Percentiles rank a stretch among this genome's conserved stretches.
phyloP scores from a whole-genome alignment of 306 rosid genomes.

The Begonia fuchsioides region DNA sequence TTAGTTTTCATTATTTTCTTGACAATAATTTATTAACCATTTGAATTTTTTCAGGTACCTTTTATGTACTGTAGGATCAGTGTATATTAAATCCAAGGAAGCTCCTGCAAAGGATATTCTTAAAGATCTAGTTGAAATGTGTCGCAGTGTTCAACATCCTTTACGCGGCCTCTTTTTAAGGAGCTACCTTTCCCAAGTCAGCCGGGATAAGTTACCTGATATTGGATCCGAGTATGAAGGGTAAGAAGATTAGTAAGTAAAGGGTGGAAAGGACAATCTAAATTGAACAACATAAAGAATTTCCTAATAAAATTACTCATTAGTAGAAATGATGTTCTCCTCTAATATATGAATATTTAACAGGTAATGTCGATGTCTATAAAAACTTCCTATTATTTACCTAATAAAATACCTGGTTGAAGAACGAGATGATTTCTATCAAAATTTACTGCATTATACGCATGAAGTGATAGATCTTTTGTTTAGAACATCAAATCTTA shows the following conservation, averaged over 20 bases:
- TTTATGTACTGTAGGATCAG: constrained; percentile 50
- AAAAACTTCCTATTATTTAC: background rate
- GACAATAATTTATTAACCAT: background rate
- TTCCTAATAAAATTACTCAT: too few relatives aligned
- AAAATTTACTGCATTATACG: too few relatives aligned
- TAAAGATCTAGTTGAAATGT: constrained; percentile 55
- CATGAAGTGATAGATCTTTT: too few relatives aligned
- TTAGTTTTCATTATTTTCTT: too few relatives aligned
- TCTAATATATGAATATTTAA: too few relatives aligned
- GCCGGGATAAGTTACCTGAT: constrained; percentile 49
- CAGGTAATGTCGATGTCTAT: too few relatives aligned
- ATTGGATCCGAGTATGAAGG: constrained; percentile 56
- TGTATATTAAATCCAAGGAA: constrained; percentile 47
- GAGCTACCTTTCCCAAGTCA: constrained; percentile 56
- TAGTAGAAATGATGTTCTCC: too few relatives aligned
- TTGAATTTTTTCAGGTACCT: constrained; percentile 23
- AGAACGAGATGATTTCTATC: background rate
- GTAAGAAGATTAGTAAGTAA: constrained; percentile 17
- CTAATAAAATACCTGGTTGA: background rate
- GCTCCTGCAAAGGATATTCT: constrained; percentile 52
- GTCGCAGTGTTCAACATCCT: constrained; percentile 50
- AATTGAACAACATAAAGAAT: too few relatives aligned
- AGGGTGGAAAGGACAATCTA: too few relatives aligned
- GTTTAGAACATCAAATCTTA: too few relatives aligned
- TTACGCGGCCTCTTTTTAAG: constrained; percentile 45